Evolutionary conservation across 768 basidiomycete species (phyloP).

Genomic region (Lentinus brumalis): DNA sequence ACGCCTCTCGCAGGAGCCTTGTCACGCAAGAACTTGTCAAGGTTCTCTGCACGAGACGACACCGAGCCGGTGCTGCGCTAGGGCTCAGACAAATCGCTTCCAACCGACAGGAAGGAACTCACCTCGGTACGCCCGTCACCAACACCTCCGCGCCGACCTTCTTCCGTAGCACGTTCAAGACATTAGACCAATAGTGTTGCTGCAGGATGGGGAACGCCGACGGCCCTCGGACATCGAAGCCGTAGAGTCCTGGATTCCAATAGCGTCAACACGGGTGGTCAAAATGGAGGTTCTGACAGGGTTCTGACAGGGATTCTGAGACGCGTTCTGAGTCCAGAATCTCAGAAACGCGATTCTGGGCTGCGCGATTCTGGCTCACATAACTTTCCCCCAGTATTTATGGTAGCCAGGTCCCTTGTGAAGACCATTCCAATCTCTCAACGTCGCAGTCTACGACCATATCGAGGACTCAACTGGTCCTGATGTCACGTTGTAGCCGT

Average conservation of each 20-base stretch:
- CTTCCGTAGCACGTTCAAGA: constrained; percentile 76
- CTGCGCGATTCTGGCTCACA: no score
- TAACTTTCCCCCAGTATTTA: no score
- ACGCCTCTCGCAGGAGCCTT: constrained; percentile 75
- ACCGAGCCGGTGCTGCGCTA: constrained; percentile 83
- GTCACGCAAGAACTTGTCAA: constrained; percentile 71
- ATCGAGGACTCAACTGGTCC: no score
- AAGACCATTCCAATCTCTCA: no score
- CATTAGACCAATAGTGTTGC: constrained; percentile 93
- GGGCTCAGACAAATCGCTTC: not conserved
- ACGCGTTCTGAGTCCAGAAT: no score
- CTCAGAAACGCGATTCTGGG: no score
- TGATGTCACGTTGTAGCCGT: no score
- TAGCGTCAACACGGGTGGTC: not conserved
- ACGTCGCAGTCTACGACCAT: no score
- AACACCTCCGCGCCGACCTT: constrained; percentile 93
- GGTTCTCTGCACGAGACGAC: constrained; percentile 69
- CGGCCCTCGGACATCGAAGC: constrained; percentile 90
- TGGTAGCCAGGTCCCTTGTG: no score
- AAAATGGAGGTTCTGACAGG: no score
- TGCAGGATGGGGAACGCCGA: constrained; percentile 78
- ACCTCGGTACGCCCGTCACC: constrained; percentile 94
- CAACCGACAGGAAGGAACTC: constrained; percentile 31
- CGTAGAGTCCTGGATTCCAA: constrained; percentile 73
- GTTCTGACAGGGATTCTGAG: no score